Conservation (phyloP, 2,329 filamentous ascomycete genomes). For the Aspergillus ruber region DNA sequence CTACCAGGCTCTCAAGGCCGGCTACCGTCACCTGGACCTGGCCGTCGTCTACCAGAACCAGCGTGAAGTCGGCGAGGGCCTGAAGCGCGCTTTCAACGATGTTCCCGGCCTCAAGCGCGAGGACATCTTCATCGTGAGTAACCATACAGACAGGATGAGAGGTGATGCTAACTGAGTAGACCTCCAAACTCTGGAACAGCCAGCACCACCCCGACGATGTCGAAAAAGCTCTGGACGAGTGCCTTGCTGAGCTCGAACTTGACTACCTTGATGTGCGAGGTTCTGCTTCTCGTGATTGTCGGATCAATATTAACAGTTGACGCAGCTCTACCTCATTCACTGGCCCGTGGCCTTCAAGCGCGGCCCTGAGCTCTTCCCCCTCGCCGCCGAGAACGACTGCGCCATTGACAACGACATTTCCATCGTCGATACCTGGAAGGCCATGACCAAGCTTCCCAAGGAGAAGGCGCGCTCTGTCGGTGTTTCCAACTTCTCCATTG, state of each 20-base stretch:
- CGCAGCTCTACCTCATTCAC: slow-evolving; percentile 38
- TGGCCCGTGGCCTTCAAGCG: slow-evolving; percentile 40
- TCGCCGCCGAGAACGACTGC: slow-evolving; percentile 32
- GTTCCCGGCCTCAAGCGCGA: slow-evolving; percentile 36
- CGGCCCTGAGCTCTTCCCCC: slow-evolving; percentile 42
- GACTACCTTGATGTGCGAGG: slow-evolving; percentile 47
- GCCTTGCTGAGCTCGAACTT: slow-evolving; percentile 46
- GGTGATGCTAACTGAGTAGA: slow-evolving; percentile 23
- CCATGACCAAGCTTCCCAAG: slow-evolving; percentile 39
- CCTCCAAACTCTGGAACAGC: slow-evolving; percentile 57
- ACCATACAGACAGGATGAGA: neutral
- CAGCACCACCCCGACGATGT: slow-evolving; percentile 47
- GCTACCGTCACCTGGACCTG: slow-evolving; percentile 36
- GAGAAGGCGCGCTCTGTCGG: slow-evolving; percentile 37
- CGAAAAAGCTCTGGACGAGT: slow-evolving; percentile 44
- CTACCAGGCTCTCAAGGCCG: slow-evolving; percentile 34
- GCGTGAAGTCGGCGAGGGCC: slow-evolving; percentile 28
- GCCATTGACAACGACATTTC: slow-evolving; percentile 41
- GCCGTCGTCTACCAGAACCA: slow-evolving; percentile 38
- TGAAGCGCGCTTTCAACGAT: slow-evolving; percentile 31
- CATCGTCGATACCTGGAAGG: slow-evolving; percentile 40
- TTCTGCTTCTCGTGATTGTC: no score
- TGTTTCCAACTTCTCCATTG: slow-evolving; percentile 37
- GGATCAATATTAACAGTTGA: neutral
- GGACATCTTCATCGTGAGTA: slow-evolving; percentile 35